Base-by-base conservation (phyloP, 2,329 filamentous ascomycete species). In the Colletotrichum liriopes region DNA sequence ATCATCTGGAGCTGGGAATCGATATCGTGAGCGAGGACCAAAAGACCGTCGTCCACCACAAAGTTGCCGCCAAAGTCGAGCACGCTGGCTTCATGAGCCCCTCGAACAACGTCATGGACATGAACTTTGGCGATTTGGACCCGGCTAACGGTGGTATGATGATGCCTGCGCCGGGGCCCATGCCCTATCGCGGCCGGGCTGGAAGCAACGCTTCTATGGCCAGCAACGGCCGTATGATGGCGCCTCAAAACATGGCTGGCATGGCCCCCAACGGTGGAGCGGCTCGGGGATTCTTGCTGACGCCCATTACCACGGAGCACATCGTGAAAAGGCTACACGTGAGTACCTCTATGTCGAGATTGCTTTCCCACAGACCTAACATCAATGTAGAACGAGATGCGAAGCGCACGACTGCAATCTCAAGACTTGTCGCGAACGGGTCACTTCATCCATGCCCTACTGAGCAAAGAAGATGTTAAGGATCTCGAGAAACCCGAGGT, bases 11-110 rank as follows among this genome's bases (percentile, higher is more conserved):
- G 80, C 88, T 99, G 45, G 96, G 96, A 67, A 99, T 99, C 77
- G 96, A 99, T 80, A 99, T 99, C 79, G 96, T 99, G 63, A 98
- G 94, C 82, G 96, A 99, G 81, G 96, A 99, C 80, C 96, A 98
- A 81, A 98, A 98, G 84, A 98, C 95, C 0, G 95, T 99, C 37
- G 95, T 99, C 18, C 96, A 99, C 80, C 96, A 98, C 85, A 99
- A 99, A 80, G 96, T 99, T 59, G 95, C 96, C 26, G 95, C 96
- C 67, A 97, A 97, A 80, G 95, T 99, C 67, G 96, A 99, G 81
- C 94, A 98, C 83, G 95, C 96, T 49, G 96, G 96, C 8, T 93
- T 96, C 75, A 90, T 95, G 74, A 92, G 89, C 55, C 89, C 92
- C 14, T 89, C 91, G 11, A 93, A 89, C 77, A 97, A 93, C 78